Evolutionary conservation across 2,329 filamentous ascomycete genomes (phyloP).

Genomic region (Hymenoscyphus scutula): DNA sequence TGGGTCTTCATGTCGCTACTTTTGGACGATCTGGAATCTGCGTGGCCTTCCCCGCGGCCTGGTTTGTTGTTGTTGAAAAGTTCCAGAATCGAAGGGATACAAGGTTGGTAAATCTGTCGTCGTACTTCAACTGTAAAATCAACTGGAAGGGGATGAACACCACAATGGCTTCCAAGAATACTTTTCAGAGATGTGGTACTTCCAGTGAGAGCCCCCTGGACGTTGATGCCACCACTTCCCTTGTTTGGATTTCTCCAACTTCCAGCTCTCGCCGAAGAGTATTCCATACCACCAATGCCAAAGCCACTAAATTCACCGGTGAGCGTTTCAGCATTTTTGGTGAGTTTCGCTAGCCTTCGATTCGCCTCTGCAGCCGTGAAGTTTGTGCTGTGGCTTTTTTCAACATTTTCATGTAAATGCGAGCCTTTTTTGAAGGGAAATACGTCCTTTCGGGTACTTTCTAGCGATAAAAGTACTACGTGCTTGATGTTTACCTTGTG

Average conservation of each 20-base stretch:
- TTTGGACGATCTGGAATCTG: background rate
- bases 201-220: constrained; percentile 40
- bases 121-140: constrained; percentile 40
- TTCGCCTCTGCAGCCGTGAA: constrained; percentile 29
- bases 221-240: constrained; percentile 38
- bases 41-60: constrained; percentile 1
- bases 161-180: constrained; percentile 40
- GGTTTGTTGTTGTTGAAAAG: constrained; percentile 38
- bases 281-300: constrained; percentile 20
- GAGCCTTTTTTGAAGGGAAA: constrained; percentile 40
- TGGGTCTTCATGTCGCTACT: constrained; percentile 16
- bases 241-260: constrained; percentile 28
- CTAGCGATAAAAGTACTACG: constrained; percentile 40
- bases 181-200: constrained; percentile 42
- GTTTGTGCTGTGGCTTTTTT: constrained; percentile 32
- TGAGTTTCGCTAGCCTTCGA: constrained; percentile 33
- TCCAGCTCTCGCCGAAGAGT: constrained; percentile 7
- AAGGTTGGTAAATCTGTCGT: constrained; percentile 41
- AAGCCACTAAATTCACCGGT: constrained; percentile 39
- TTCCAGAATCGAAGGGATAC: constrained; percentile 39
- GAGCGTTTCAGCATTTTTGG: constrained; percentile 36
- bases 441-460: constrained; percentile 42
- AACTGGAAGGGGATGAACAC: constrained; percentile 41
- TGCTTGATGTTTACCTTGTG: constrained; percentile 39
- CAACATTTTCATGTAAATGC: constrained; percentile 36